A percentile compares a stretch with the other conserved stretches of the same genome.
phyloP scores from a whole-genome alignment of 2,329 filamentous ascomycete species.

The Arthrinium puccinioides region DNA sequence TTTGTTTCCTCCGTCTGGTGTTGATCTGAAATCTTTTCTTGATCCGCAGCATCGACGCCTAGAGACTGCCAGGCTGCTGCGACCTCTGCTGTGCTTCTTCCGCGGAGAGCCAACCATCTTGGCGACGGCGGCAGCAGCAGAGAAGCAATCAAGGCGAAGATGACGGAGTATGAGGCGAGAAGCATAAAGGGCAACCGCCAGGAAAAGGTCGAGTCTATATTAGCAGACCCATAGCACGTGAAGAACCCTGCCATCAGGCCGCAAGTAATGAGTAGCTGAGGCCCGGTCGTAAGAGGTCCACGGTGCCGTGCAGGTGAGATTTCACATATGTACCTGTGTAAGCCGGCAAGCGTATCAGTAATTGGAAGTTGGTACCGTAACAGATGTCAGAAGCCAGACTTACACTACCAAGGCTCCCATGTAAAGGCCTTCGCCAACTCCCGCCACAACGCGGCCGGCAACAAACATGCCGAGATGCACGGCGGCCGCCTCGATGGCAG shows the following conservation, averaged over 20 bases:
- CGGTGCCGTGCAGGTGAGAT: slow-evolving; percentile 45
- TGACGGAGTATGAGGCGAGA: slow-evolving; percentile 26
- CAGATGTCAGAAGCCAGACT: no score
- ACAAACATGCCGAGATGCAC: slow-evolving; percentile 17
- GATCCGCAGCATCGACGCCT: slow-evolving; percentile 33
- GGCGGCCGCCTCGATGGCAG: slow-evolving; percentile 13
- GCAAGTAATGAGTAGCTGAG: slow-evolving; percentile 44
- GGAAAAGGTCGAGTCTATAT: slow-evolving; percentile 29
- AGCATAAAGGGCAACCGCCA: slow-evolving; percentile 48
- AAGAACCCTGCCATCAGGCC: slow-evolving; percentile 52
- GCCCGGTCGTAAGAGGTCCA: slow-evolving; percentile 43
- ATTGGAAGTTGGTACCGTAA: no score
- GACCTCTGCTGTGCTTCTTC: slow-evolving; percentile 37
- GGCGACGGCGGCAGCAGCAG: slow-evolving; percentile 43
- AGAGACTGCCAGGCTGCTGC: slow-evolving; percentile 29
- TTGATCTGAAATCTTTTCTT: slow-evolving; percentile 35
- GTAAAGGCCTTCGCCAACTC: slow-evolving; percentile 50
- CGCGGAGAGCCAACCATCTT: slow-evolving; percentile 44
- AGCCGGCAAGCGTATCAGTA: no score
- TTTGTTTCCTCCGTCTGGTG: no score
- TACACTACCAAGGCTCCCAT: slow-evolving; percentile 42
- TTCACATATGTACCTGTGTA: slow-evolving; percentile 55
- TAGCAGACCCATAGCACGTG: slow-evolving; percentile 50
- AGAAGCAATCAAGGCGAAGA: slow-evolving; percentile 17
- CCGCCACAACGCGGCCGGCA: slow-evolving; percentile 45